phyloP scores from a whole-genome alignment of 2,329 filamentous ascomycete species.

The Cercospora janseana region DNA sequence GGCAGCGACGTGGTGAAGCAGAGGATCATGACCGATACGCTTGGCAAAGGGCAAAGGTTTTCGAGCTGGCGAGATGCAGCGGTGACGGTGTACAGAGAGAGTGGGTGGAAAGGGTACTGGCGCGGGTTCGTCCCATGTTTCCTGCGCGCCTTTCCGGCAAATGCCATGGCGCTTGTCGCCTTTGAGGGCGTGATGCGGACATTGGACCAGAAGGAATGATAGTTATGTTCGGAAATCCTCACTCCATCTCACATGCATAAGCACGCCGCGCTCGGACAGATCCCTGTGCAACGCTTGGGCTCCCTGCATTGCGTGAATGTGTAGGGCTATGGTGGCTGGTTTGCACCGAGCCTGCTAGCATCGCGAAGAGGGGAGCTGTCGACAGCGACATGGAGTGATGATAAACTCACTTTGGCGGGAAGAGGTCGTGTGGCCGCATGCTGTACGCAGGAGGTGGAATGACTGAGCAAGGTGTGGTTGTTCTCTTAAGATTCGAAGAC shows the following conservation, averaged over 20 bases:
- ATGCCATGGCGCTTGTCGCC: conserved; percentile 86
- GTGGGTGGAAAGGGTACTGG: conserved; percentile 78
- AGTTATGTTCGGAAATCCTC: background rate
- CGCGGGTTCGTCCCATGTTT: conserved; percentile 93
- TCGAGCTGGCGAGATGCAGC: conserved; percentile 78
- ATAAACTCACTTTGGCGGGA: no score
- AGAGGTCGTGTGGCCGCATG: no score
- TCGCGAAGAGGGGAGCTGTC: no score
- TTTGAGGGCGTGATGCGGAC: conserved; percentile 72
- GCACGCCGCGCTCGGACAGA: background rate
- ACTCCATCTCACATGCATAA: background rate
- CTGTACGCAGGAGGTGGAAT: no score
- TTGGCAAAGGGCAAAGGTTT: conserved; percentile 71
- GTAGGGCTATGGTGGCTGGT: no score
- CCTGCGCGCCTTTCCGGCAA: conserved; percentile 88
- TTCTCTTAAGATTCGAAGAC: no score
- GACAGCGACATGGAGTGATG: no score
- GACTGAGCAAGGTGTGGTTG: no score
- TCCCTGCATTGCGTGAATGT: no score
- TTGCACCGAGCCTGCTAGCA: no score
- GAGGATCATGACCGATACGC: conserved; percentile 90
- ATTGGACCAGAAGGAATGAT: conserved; percentile 23
- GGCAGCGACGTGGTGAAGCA: conserved; percentile 69
- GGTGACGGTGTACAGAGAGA: conserved; percentile 69
- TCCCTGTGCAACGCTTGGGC: background rate